Evolutionary conservation across 257 asterid genomes (phyloP).

Genomic region (Solanum sitiens): DNA sequence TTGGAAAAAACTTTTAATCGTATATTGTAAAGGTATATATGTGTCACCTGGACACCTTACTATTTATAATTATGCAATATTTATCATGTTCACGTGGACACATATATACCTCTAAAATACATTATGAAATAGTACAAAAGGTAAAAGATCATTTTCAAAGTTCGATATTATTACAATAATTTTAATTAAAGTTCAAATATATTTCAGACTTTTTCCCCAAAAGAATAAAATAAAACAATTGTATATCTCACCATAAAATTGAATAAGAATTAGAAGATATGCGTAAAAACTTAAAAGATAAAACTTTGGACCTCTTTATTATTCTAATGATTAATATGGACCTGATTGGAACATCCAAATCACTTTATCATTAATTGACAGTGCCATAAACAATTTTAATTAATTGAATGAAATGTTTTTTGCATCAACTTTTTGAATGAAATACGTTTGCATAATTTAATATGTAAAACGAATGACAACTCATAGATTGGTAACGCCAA

Average conservation of each 20-base stretch:
- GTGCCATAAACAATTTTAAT: neutral
- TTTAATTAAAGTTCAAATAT: too few relatives aligned
- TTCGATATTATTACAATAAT: accelerated
- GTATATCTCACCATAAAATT: too few relatives aligned
- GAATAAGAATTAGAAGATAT: neutral
- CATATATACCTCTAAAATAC: too few relatives aligned
- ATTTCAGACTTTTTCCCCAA: too few relatives aligned
- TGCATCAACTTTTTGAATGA: neutral
- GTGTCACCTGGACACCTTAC: too few relatives aligned
- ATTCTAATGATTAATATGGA: neutral
- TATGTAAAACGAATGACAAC: slow-evolving; percentile 1
- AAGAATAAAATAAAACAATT: too few relatives aligned
- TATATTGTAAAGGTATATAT: too few relatives aligned
- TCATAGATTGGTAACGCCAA: neutral
- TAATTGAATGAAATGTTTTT: neutral
- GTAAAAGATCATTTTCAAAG: too few relatives aligned
- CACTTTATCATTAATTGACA: neutral
- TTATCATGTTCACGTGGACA: too few relatives aligned
- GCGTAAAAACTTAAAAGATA: neutral
- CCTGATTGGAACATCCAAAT: neutral
- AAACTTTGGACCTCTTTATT: neutral
- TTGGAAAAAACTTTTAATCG: too few relatives aligned
- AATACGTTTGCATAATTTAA: neutral
- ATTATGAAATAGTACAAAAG: too few relatives aligned
- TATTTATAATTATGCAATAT: too few relatives aligned